Base-by-base conservation (phyloP, 306 rosid genomes). In the Rosa lucieae region DNA sequence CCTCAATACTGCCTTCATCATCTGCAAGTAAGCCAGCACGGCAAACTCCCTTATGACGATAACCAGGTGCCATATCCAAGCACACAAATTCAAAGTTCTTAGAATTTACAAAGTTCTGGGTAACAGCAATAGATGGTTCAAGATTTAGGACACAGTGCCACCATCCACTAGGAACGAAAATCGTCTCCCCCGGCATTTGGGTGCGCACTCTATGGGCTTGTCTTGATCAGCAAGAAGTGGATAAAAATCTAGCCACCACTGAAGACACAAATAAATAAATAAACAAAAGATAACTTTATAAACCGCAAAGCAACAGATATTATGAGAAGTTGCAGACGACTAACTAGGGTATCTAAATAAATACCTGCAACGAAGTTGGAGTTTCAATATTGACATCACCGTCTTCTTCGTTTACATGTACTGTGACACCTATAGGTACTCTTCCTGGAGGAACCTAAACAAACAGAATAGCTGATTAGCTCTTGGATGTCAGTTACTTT, bases 171-270 rank as follows among this genome's bases (percentile, higher is more conserved):
- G 98, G 99, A 84, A 95, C 97, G 37, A 85, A 95, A 82, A 95
- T 93, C 13, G 99, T 95, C 88, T 95, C 99, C 81, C 99, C 99
- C 4, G 98, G 99, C 48, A 89, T 80, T 84, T 95, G 99, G 68
- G 99, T 95, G 69, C 97, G 69, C 97, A 95, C 82, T 95, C 99
- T 80, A 93, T 89, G 58, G 99, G 99, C 86, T 91, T 95, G 87
- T 95, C 98, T 87, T 93, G 96, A 81, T 93, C 98, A 82, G 96
- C 91, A 80, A 95, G 98, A 85, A 95, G 98, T 47, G 99, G 99
- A 90, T 95, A 95, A 86, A 81, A 91, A 81, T 95, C 99, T 77
- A 95, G 87, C 99, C 99, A 95, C 99, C 99, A 95, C 99, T 95
- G 86, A 21, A 78, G 75, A 79, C 53, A 89, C 17, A 77, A 40